Conservation (phyloP, 176 grass and related monocot genomes). For the Alloteropsis semialata region DNA sequence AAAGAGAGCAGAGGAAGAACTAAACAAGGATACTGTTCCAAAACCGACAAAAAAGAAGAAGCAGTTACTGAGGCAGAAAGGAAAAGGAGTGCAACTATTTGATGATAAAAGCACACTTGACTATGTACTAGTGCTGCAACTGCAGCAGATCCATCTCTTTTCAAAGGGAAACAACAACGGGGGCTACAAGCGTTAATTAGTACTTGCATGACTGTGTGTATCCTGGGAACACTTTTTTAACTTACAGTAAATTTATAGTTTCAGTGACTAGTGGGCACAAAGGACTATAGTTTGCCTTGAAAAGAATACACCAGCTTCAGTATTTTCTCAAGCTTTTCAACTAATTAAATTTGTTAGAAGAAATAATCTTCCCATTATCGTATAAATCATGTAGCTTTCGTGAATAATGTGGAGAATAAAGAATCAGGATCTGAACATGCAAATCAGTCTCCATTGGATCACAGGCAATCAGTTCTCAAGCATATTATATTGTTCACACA, state of each 20-base stretch:
- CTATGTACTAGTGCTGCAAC: neutral
- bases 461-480: neutral
- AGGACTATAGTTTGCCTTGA: neutral
- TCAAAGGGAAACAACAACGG: neutral
- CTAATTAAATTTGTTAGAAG: neutral
- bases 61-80: neutral
- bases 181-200: too few species aligned
- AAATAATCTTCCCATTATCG: neutral
- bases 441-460: neutral
- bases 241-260: neutral
- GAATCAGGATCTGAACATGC: neutral
- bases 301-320: neutral
- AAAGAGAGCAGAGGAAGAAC: neutral
- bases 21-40: neutral
- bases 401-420: neutral
- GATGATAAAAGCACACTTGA: too few species aligned
- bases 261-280: neutral
- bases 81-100: too few species aligned
- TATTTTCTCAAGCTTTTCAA: neutral
- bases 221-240: too few species aligned
- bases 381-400: neutral
- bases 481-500: neutral
- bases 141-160: neutral
- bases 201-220: too few species aligned
- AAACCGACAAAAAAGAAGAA: neutral